These are phyloP conservation scores for Daldinia grandis DNA, from an alignment of 495 filamentous ascomycete species.

Conservation along the genomic window DNA sequence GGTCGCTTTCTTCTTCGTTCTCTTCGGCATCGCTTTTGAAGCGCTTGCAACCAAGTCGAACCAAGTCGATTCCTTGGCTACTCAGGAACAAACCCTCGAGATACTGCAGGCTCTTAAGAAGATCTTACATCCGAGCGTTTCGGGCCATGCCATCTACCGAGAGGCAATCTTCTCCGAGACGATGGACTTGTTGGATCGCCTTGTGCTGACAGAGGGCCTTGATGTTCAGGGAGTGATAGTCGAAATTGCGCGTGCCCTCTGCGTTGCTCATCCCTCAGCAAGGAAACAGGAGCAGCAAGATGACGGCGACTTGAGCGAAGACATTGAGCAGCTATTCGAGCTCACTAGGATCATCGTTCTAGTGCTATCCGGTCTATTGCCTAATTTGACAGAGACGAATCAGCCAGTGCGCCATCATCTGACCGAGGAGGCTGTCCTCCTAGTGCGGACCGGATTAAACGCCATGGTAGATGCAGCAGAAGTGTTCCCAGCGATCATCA, in stretches of 20 bases:
- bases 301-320: slow-evolving; percentile 83
- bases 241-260: slow-evolving; percentile 88
- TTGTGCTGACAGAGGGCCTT: slow-evolving; percentile 87
- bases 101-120: slow-evolving; percentile 93
- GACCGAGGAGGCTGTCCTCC: slow-evolving; percentile 80
- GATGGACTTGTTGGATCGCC: slow-evolving; percentile 92
- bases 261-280: slow-evolving; percentile 88
- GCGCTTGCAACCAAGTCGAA: slow-evolving; percentile 82
- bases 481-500: slow-evolving; percentile 95
- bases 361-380: slow-evolving; percentile 84
- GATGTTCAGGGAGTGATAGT: slow-evolving; percentile 93
- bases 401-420: slow-evolving; percentile 74
- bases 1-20: slow-evolving; percentile 97
- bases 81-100: slow-evolving; percentile 82
- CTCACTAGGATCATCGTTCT: slow-evolving; percentile 94
- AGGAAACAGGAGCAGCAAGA: slow-evolving; percentile 70
- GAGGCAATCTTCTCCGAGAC: slow-evolving; percentile 97
- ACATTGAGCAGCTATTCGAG: slow-evolving; percentile 98
- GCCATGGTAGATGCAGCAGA: slow-evolving; percentile 92
- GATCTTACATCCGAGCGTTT: slow-evolving; percentile 93
- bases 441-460: slow-evolving; percentile 81
- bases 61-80: slow-evolving; percentile 71
- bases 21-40: slow-evolving; percentile 96
- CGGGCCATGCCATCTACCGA: slow-evolving; percentile 94
- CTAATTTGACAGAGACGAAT: slow-evolving; percentile 81